Base-by-base conservation (phyloP, 768 basidiomycete species). In the Sarcodon sp. region DNA sequence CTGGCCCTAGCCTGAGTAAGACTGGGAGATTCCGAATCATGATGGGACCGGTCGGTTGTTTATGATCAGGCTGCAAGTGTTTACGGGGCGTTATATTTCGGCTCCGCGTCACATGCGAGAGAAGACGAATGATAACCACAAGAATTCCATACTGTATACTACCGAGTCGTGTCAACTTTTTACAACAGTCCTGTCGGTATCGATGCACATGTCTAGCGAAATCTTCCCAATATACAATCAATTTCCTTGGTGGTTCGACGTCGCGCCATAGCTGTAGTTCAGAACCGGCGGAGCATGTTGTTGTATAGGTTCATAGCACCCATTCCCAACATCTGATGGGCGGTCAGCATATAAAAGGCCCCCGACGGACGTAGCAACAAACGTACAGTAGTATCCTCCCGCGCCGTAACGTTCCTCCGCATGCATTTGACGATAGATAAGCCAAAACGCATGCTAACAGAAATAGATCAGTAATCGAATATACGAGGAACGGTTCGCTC, bases 381-480 rank as follows among this genome's bases (percentile, higher is more conserved):
- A 73, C 87, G 58, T 58, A 88, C 87, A 91, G 46, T 70, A 63
- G 68, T 79, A 91, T 33, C 83, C 83, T 15, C 85, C 87, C 5
- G 59, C 64, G 10, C 89, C 89, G 57, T 87, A 93, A 37, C 70
- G 72, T 56, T 88, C 87, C 56, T 88, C 85, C 0, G 88, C 90
- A 56, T 86, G 73, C 74, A 89, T 89, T 74, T 83, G 85, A 74
- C 74, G 83, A 68, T 90, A 90, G 49, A 91, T 89, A 46, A 93
- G 72, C 84, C 84, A 90, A 67, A 90, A 89, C 1, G 87, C 84
- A 59, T 91, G 87, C 76, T 77, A 46, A 34, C 39, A 36, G 32
- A 7, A 32, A 18, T 21, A 12, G 11, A 33, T 33, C 4, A 50
- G 10, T 27, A 27, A 27, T 27, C 4, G 21, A 5, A 11, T 12